Conservation (phyloP, 495 filamentous ascomycete species). For the Neurospora sublineolata region DNA sequence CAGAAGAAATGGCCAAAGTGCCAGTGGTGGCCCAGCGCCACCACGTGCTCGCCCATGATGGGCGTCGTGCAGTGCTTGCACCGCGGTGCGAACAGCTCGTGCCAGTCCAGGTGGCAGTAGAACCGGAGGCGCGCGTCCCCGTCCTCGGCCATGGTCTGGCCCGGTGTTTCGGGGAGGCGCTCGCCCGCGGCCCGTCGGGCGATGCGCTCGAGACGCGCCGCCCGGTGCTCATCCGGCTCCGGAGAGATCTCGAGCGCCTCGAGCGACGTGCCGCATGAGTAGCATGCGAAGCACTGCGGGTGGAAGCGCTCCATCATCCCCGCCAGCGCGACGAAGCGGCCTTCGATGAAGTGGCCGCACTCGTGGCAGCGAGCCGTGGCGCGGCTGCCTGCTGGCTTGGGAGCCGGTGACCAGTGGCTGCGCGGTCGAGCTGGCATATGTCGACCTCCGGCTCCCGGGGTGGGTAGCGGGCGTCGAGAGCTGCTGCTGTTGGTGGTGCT, state of each 20-base stretch:
- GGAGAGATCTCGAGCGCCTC: constrained; percentile 95
- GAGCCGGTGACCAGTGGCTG: constrained; percentile 38
- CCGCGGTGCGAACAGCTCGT: constrained; percentile 82
- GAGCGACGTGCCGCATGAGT: constrained; percentile 73
- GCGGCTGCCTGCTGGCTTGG: constrained; percentile 37
- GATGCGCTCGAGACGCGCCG: constrained; percentile 60
- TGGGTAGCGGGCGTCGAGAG: constrained; percentile 29
- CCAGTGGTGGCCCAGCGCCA: constrained; percentile 89
- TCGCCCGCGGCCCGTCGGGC: constrained; percentile 48
- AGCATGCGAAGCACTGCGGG: constrained; percentile 84
- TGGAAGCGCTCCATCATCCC: constrained; percentile 64
- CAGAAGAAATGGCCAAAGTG: constrained; percentile 99
- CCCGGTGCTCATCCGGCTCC: constrained; percentile 62
- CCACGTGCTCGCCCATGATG: constrained; percentile 91
- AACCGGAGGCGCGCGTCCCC: constrained; percentile 63
- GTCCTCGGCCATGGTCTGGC: constrained; percentile 52
- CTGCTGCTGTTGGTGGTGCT: constrained; percentile 5
- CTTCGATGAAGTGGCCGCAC: constrained; percentile 73
- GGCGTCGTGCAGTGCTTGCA: constrained; percentile 97
- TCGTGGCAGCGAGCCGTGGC: constrained; percentile 72
- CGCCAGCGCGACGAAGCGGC: constrained; percentile 77
- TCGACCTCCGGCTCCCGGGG: constrained; percentile 23
- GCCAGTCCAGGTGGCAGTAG: constrained; percentile 97
- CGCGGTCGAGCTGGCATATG: constrained; percentile 26
- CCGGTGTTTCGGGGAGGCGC: constrained; percentile 40